phyloP scores from a whole-genome alignment of 1,284 basidiomycete genomes.

The Ceratobasidium sp. region DNA sequence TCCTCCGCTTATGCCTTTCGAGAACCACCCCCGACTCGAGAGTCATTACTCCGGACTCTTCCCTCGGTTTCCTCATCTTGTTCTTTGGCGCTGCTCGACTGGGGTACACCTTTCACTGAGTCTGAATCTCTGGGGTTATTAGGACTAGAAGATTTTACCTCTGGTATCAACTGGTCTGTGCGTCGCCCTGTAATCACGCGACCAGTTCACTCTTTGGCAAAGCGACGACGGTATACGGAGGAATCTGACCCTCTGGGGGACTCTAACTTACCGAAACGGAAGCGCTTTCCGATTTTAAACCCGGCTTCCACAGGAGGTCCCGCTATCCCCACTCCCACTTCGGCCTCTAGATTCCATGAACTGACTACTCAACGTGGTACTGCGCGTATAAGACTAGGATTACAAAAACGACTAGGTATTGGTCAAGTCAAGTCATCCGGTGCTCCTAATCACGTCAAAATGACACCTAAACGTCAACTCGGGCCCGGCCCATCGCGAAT shows the following conservation, averaged over 20 bases:
- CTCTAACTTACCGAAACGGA: slow-evolving; percentile 13
- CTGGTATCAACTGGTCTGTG: slow-evolving; percentile 20
- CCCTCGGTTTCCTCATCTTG: slow-evolving; percentile 5
- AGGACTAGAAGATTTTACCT: slow-evolving; percentile 36
- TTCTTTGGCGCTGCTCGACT: slow-evolving; percentile 23
- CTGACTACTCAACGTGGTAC: neutral
- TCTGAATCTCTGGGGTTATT: slow-evolving; percentile 13
- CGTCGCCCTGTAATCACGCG: neutral
- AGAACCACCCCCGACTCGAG: slow-evolving; percentile 8
- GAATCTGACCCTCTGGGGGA: neutral
- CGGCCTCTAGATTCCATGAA: neutral
- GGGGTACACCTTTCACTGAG: slow-evolving; percentile 13
- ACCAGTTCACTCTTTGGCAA: too few species aligned
- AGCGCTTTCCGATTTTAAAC: neutral
- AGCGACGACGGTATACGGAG: slow-evolving; percentile 23
- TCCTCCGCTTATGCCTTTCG: slow-evolving; percentile 9
- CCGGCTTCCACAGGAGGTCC: neutral
- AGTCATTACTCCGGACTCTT: slow-evolving; percentile 27
- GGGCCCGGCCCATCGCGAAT: slow-evolving; percentile 18
- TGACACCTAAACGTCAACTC: slow-evolving; percentile 26
- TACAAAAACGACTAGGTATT: slow-evolving; percentile 16
- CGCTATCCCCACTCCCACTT: neutral
- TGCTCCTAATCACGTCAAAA: slow-evolving; percentile 14
- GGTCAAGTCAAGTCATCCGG: neutral
- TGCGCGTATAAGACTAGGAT: slow-evolving; percentile 32